phyloP scores from a whole-genome alignment of 192 early-diverging fungal genomes.

The Rhizophagus clarus region DNA sequence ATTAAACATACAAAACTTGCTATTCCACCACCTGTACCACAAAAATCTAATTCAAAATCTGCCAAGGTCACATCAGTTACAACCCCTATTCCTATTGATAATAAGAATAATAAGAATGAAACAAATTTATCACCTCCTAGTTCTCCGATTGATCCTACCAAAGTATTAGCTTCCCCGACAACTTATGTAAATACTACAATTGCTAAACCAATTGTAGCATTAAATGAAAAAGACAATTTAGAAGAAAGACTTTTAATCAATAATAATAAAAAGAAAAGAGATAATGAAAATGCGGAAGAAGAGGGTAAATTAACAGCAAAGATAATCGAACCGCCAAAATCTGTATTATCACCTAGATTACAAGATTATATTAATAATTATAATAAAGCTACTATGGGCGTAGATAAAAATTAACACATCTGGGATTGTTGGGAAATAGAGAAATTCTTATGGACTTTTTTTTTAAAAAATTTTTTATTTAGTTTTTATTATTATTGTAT shows the following conservation, averaged over 20 bases:
- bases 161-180: constrained; percentile 3
- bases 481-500: too few relatives aligned
- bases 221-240: neutral
- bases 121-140: neutral
- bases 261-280: neutral
- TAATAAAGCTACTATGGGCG: neutral
- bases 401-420: too few relatives aligned
- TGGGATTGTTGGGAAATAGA: too few relatives aligned
- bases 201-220: constrained; percentile 14
- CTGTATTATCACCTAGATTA: neutral
- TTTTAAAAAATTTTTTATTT: too few relatives aligned
- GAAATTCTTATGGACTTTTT: too few relatives aligned
- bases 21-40: neutral
- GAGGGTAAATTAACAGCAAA: constrained; percentile 17
- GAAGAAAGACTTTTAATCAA: neutral
- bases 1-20: neutral
- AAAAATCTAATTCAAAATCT: neutral
- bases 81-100: neutral
- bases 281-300: neutral
- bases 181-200: constrained; percentile 25
- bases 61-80: neutral
- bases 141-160: neutral
- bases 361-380: constrained; percentile 11
- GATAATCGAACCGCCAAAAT: constrained; percentile 13
- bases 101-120: neutral